These are phyloP conservation scores for Cornus kousa DNA, from an alignment of 148 eudicot genomes.

Conservation along the genomic window DNA sequence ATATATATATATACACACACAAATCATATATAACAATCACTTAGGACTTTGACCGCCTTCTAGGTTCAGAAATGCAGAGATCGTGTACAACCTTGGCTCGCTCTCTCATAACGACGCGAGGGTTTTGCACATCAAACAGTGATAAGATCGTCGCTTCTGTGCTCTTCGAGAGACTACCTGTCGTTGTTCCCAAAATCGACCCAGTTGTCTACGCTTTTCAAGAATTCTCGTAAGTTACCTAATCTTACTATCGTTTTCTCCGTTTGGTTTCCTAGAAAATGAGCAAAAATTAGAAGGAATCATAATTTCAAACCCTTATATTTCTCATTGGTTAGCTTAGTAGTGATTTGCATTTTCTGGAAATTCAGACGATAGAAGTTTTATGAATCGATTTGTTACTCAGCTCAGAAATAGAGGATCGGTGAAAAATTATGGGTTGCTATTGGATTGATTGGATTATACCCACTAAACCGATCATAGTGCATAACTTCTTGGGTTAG, in stretches of 20 bases:
- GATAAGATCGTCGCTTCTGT: conserved; percentile 83
- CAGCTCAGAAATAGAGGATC: background rate
- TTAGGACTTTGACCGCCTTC: background rate
- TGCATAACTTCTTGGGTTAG: background rate
- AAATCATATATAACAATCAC: background rate
- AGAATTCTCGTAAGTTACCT: conserved; percentile 77
- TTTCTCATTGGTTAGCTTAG: background rate
- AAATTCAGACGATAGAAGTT: background rate
- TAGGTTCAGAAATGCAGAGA: conserved; percentile 35
- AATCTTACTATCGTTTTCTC: background rate
- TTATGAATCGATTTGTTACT: background rate
- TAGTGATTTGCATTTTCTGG: background rate
- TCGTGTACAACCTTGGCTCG: conserved; percentile 19
- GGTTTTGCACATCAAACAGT: conserved; percentile 31
- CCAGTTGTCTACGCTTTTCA: conserved; percentile 86
- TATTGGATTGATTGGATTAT: background rate
- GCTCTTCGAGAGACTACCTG: conserved; percentile 84
- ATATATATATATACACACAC: no score
- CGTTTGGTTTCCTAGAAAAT: conserved; percentile 5
- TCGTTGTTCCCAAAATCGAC: conserved; percentile 85
- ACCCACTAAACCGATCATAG: background rate
- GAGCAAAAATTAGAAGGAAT: background rate
- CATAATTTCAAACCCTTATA: no score
- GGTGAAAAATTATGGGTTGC: no score
- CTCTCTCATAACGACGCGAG: conserved; percentile 21